Conservation (phyloP, 805 yeast species). For the Ogataea chonburiensis region DNA sequence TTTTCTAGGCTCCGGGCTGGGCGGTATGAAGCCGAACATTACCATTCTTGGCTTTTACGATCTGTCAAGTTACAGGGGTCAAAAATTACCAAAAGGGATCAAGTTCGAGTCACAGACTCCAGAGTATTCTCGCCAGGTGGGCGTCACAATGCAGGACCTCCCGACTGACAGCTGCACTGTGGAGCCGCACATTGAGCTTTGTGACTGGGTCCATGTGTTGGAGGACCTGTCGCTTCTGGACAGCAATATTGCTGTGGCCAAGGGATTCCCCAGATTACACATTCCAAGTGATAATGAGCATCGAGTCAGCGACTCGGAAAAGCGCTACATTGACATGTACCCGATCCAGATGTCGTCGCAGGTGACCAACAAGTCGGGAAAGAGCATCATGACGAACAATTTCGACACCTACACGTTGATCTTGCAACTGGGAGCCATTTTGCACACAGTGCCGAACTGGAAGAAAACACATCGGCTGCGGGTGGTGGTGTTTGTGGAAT, state of each 20-base stretch:
- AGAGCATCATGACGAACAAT: constrained; percentile 76
- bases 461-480: constrained; percentile 69
- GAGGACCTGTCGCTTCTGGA: constrained; percentile 89
- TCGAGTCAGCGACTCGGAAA: constrained; percentile 32
- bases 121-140: constrained; percentile 28
- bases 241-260: constrained; percentile 91
- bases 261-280: constrained; percentile 68
- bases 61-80: constrained; percentile 32
- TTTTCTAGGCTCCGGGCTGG: constrained; percentile 91
- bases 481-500: constrained; percentile 89
- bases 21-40: constrained; percentile 97
- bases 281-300: constrained; percentile 53
- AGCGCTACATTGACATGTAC: constrained; percentile 77
- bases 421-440: constrained; percentile 88
- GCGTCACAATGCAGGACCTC: constrained; percentile 18
- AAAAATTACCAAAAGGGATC: constrained; percentile 21
- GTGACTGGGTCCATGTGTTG: constrained; percentile 87
- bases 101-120: constrained; percentile 26
- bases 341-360: constrained; percentile 97
- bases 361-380: constrained; percentile 56
- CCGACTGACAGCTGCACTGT: constrained; percentile 72
- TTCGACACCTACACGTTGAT: constrained; percentile 95
- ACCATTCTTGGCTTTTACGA: constrained; percentile 91
- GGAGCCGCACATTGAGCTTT: constrained; percentile 65
- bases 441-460: constrained; percentile 94